These are phyloP conservation scores for Heterobasidion irregulare DNA, from an alignment of 1,284 basidiomycete genomes.

Conservation along the genomic window DNA sequence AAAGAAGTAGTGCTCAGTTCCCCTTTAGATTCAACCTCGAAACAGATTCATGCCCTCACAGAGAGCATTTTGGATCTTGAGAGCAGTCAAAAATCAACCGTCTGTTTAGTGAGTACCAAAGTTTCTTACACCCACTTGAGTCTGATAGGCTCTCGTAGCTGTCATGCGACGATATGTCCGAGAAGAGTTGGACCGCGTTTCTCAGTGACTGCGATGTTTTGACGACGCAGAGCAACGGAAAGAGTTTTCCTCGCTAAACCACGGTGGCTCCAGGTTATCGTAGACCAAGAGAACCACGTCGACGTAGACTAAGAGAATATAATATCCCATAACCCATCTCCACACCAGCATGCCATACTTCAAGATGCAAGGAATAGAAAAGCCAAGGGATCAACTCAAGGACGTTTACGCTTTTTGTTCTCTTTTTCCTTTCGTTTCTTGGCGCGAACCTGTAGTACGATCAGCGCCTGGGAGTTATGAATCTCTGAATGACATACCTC, in stretches of 20 bases:
- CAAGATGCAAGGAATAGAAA: constrained; percentile 1
- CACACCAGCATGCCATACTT: not conserved
- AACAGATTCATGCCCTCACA: constrained; percentile 12
- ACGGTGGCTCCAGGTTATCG: not conserved
- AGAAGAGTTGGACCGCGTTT: constrained; percentile 43
- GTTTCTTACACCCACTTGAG: not conserved
- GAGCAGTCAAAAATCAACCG: constrained; percentile 39
- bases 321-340: no score
- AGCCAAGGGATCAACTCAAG: constrained; percentile 7
- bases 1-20: constrained; percentile 18
- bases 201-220: constrained; percentile 49
- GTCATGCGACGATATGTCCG: constrained; percentile 30
- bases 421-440: constrained; percentile 65
- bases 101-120: constrained; percentile 41
- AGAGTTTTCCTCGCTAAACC: constrained; percentile 2
- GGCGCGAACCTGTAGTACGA: constrained; percentile 46
- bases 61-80: constrained; percentile 42
- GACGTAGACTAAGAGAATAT: no score
- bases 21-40: constrained; percentile 5
- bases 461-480: not conserved
- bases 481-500: constrained; percentile 37
- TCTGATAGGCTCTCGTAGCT: constrained; percentile 29
- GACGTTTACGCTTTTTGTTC: constrained; percentile 48
- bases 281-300: not conserved
- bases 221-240: constrained; percentile 20